Percentiles rank a stretch among this genome's conserved stretches.
These are phyloP conservation scores for Casuarina cunninghamiana DNA, from an alignment of 306 rosid genomes.

Conservation along the genomic window DNA sequence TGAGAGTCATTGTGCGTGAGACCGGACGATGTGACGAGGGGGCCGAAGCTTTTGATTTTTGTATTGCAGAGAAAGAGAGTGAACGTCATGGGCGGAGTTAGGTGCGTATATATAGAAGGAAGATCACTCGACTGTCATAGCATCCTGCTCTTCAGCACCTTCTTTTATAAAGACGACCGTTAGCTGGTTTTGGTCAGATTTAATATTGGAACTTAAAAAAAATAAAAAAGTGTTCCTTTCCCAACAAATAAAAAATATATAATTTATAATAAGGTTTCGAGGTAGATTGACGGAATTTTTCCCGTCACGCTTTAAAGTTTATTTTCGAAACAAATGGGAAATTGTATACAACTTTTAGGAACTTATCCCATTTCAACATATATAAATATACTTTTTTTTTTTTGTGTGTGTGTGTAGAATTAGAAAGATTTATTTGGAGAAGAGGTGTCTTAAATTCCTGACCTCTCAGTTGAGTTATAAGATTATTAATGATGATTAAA, in stretches of 20 bases:
- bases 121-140: background rate
- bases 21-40: background rate
- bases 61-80: background rate
- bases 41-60: background rate
- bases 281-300: no score
- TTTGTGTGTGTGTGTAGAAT: no score
- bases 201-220: background rate
- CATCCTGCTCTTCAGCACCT: background rate
- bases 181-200: background rate
- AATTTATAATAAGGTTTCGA: no score
- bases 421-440: no score
- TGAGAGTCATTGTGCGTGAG: slow-evolving; percentile 30
- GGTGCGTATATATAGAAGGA: slow-evolving; percentile 9
- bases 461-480: no score
- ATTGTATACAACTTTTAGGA: no score
- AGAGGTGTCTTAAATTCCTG: no score
- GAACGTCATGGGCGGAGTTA: slow-evolving; percentile 16
- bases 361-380: no score
- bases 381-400: no score
- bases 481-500: no score
- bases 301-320: background rate
- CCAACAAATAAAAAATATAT: no score
- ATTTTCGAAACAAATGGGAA: no score
- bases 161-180: slow-evolving; percentile 1
- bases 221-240: background rate